Base-by-base conservation (phyloP, 805 yeast genomes). In the Saturnispora sanitii region DNA sequence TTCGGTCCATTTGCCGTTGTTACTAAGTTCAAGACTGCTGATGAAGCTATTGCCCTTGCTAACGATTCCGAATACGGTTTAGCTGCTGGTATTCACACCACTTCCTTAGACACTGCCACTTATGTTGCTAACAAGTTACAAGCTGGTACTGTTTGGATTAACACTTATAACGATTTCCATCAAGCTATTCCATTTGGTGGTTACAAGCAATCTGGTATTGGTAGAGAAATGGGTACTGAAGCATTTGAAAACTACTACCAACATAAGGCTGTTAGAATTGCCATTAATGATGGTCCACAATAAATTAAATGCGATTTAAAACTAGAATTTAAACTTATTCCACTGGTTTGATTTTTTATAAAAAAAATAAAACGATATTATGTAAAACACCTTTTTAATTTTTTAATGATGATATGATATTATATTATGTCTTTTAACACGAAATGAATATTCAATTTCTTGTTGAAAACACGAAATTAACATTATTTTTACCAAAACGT, bases 161-260 rank as follows among this genome's bases (percentile, higher is more conserved):
- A 82, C 70, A 80, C 87, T 44, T 81, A 80, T 65, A 81, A 81
- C 56, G 86, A 79, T 58, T 79, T 81, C 73, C 77, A 81, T 57
- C 74, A 71, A 40, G 66, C 70, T 59, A 82, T 79, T 59, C 88
- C 90, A 65, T 82, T 82, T 56, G 90, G 90, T 61, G 90, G 90
- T 57, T 79, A 65, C 68, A 78, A 79, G 57, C 79, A 79, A 65
- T 76, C 84, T 47, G 90, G 90, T 62, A 72, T 80, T 60, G 92
- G 92, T 61, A 78, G 85, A 70, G 92, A 82, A 68, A 79, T 82
- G 88, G 92, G 92, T 64, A 62, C 63, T 35, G 87, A 81, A 58
- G 86, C 82, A 39, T 71, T 79, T 49, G 85, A 79, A 25, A 40
- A 73, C 67, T 77, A 75, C 68, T 68, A 74, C 45, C 83, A 77